These are phyloP conservation scores for Aspergillus caelatus DNA, from an alignment of 2,329 filamentous ascomycete species.

Conservation along the genomic window DNA sequence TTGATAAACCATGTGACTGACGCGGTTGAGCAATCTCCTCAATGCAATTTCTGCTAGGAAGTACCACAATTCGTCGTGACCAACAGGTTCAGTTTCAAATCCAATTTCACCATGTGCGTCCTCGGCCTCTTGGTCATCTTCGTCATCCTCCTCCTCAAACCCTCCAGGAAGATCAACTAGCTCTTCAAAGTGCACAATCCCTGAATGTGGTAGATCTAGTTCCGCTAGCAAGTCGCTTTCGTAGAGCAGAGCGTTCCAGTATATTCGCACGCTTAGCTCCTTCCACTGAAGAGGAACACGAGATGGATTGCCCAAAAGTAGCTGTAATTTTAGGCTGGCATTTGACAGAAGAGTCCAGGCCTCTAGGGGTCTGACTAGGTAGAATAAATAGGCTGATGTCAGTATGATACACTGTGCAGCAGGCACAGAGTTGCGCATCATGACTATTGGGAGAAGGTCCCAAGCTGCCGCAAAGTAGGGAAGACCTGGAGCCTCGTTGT, in stretches of 20 bases:
- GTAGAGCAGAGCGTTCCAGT: conserved; percentile 81
- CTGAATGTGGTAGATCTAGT: conserved; percentile 78
- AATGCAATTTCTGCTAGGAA: conserved; percentile 82
- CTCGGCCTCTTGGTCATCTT: conserved; percentile 19
- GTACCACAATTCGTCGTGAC: conserved; percentile 81
- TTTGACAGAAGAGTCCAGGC: conserved; percentile 81
- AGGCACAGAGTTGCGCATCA: conserved; percentile 77
- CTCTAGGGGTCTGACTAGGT: conserved; percentile 78
- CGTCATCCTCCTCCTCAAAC: conserved; percentile 69
- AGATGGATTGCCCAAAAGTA: conserved; percentile 73
- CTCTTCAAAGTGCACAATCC: conserved; percentile 80
- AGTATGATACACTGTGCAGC: conserved; percentile 80
- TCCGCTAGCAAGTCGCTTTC: conserved; percentile 80
- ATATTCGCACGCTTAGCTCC: conserved; percentile 75
- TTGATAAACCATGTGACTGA: conserved; percentile 78
- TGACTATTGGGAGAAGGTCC: conserved; percentile 74
- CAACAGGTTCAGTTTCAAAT: conserved; percentile 58
- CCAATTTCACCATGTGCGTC: conserved; percentile 10
- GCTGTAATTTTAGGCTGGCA: conserved; percentile 78
- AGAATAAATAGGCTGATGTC: conserved; percentile 80
- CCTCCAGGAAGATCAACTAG: conserved; percentile 76
- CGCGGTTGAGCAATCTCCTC: conserved; percentile 73
- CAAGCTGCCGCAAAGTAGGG: conserved; percentile 81
- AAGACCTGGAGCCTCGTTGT: conserved; percentile 73
- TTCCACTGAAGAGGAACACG: conserved; percentile 70